Conservation (phyloP, 2,329 filamentous ascomycete species). For the Paecilomyces fulvus region DNA sequence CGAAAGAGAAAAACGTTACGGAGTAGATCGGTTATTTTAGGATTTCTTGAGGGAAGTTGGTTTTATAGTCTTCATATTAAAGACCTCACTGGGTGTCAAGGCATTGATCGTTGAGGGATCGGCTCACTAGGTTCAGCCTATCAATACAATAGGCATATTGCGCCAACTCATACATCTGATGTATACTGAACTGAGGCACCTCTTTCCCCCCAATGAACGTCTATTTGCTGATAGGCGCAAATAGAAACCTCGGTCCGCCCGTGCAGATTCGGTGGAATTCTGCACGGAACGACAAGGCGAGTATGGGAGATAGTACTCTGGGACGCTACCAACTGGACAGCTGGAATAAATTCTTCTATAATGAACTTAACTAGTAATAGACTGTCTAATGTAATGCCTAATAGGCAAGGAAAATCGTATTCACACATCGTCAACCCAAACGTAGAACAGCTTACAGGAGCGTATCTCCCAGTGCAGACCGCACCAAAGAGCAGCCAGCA, state of each 20-base stretch:
- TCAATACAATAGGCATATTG: neutral
- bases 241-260: neutral
- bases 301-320: neutral
- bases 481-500: constrained; percentile 81
- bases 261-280: neutral
- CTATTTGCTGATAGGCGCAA: neutral
- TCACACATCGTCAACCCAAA: constrained; percentile 1
- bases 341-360: neutral
- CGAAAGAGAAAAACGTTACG: neutral
- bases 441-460: constrained; percentile 52
- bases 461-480: constrained; percentile 87
- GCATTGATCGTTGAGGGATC: neutral
- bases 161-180: neutral
- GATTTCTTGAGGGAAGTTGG: neutral
- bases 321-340: neutral
- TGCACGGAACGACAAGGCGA: neutral
- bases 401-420: neutral
- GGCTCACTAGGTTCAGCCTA: neutral
- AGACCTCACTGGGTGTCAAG: neutral
- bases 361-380: neutral
- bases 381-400: neutral
- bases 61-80: neutral
- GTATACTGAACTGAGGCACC: neutral
- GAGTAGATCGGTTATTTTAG: neutral
- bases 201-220: too few species aligned